Conservation (phyloP, 495 filamentous ascomycete genomes). For the Xylaria sp. region DNA sequence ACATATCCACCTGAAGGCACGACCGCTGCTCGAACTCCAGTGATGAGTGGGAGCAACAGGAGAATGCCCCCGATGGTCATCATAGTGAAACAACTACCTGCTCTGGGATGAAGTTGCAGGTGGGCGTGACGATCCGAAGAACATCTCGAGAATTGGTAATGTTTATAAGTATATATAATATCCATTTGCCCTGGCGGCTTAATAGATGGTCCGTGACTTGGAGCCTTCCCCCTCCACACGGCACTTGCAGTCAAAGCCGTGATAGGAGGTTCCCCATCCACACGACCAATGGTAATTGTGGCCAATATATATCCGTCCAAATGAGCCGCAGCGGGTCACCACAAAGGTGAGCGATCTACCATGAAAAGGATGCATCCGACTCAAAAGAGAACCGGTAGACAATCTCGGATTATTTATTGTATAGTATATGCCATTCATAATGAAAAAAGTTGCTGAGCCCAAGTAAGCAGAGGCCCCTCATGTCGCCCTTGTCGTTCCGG, state of each 20-base stretch:
- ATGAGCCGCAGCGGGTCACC: slow-evolving; percentile 25
- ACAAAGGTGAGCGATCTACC: slow-evolving; percentile 23
- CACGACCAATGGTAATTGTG: slow-evolving; percentile 40
- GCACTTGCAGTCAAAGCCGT: slow-evolving; percentile 36
- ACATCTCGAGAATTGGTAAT: slow-evolving; percentile 9
- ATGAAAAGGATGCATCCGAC: slow-evolving; percentile 3
- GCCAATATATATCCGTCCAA: slow-evolving; percentile 38
- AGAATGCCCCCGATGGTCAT: slow-evolving; percentile 42
- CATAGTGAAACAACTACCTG: slow-evolving; percentile 42
- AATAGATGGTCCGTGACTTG: slow-evolving; percentile 34
- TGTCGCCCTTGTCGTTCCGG: not conserved
- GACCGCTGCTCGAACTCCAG: slow-evolving; percentile 36
- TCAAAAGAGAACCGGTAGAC: slow-evolving; percentile 33
- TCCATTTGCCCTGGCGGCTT: slow-evolving; percentile 37
- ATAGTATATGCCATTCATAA: not conserved
- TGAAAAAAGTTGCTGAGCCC: not conserved
- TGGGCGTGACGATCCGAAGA: slow-evolving; percentile 17
- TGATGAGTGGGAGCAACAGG: slow-evolving; percentile 44
- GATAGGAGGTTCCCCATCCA: slow-evolving; percentile 41
- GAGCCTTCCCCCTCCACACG: slow-evolving; percentile 38
- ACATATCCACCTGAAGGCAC: slow-evolving; percentile 34
- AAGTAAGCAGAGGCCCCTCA: not conserved
- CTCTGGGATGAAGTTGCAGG: slow-evolving; percentile 25
- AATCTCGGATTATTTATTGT: not conserved
- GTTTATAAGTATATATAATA: slow-evolving; percentile 38